Evolutionary conservation across 345 rosid genomes (phyloP), one percentile per base, ranked within the genome.

Genomic region (Dipteronia sinensis): DNA sequence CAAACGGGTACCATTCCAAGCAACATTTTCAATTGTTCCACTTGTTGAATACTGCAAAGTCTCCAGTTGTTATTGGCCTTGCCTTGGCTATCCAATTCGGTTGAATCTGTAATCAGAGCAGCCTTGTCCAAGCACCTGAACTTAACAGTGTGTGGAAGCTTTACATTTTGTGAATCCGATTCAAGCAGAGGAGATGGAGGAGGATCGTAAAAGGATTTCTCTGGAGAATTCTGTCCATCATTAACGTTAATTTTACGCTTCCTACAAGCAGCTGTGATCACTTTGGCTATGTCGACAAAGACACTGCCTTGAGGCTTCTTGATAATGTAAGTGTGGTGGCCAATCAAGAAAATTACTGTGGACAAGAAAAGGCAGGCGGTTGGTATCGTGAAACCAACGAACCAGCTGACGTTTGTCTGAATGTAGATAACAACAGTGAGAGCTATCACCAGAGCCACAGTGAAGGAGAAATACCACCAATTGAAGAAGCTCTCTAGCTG

Each of bases 381-480:
- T 2, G 96, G 92, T 8, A 91, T 86, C 13, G 73, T 75, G 22
- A 83, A 85, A 65, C 93, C 94, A 0, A 86, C 25, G 40, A 75
- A 31, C 94, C 96, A 91, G 53, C 96, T 91, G 83, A 90, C 63
- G 71, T 84, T 84, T 17, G 86, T 87, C 85, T 90, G 94, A 61
- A 90, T 67, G 67, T 90, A 91, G 77, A 90, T 88, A 15, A 91
- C 90, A 0, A 1, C 79, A 10, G 91, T 86, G 19, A 90, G 89
- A 40, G 92, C 89, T n/a, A 90, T 46, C 15, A 86, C 17, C 0
- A 88, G 85, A 7, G 92, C 85, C 27, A 87, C 78, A 4, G 89
- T 87, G 76, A 91, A 91, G 10, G 87, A 81, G 78, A 90, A 85
- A 80, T 91, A 91, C 93, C 92, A 91, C 96, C 94, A 90, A 65